Conservation (phyloP, 2,329 filamentous ascomycete genomes). For the Aureobasidium leucospermi region DNA sequence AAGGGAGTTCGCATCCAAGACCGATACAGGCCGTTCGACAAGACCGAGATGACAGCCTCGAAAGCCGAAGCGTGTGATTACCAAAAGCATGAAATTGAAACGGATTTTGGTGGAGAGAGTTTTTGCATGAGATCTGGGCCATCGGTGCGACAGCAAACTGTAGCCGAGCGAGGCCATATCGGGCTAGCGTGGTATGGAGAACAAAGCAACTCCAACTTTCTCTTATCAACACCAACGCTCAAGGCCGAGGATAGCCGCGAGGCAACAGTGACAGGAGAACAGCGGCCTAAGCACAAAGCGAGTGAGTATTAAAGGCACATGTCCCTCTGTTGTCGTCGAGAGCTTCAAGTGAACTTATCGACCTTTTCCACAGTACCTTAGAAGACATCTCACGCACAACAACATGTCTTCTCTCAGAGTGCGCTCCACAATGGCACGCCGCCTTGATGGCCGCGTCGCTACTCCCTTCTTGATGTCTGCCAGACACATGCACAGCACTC, state of each 20-base stretch:
- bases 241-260: slow-evolving; percentile 9
- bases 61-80: slow-evolving; percentile 7
- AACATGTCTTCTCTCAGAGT: slow-evolving; percentile 12
- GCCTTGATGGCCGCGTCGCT: slow-evolving; percentile 8
- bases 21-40: slow-evolving; percentile 5
- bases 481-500: slow-evolving; percentile 12
- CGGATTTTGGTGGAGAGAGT: not conserved
- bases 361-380: not conserved
- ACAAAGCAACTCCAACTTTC: slow-evolving; percentile 2
- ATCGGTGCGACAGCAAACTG: not conserved
- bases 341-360: slow-evolving; percentile 2
- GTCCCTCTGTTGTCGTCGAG: not conserved
- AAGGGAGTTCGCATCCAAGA: not conserved
- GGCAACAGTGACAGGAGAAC: slow-evolving; percentile 1
- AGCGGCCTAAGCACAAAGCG: not conserved
- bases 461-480: slow-evolving; percentile 6
- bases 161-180: not conserved
- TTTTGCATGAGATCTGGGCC: not conserved
- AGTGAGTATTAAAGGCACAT: slow-evolving; percentile 6
- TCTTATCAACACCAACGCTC: slow-evolving; percentile 9
- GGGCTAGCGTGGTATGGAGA: not conserved
- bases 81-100: not conserved
- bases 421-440: slow-evolving; percentile 8
- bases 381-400: not conserved
- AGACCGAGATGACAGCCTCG: slow-evolving; percentile 2